Conservation (phyloP, 345 rosid species). For the Turnera subulata region DNA sequence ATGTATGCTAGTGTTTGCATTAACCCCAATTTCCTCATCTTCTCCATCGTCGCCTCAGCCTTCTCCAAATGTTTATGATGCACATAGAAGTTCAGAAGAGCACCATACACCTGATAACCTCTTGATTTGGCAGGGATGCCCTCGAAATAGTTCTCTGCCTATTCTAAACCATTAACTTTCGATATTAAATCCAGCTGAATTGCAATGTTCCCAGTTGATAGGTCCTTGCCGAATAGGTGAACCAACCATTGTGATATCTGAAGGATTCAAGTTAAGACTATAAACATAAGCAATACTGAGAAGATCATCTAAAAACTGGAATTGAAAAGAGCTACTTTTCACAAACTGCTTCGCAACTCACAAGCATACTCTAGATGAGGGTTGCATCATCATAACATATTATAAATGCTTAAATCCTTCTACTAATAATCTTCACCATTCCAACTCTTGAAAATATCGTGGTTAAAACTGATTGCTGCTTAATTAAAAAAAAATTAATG, state of each 20-base stretch:
- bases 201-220: conserved; percentile 40
- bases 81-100: conserved; percentile 51
- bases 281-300: background rate
- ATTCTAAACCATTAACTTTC: conserved; percentile 39
- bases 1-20: conserved; percentile 38
- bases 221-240: background rate
- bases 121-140: conserved; percentile 18
- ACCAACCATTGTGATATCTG: conserved; percentile 6
- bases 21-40: conserved; percentile 35
- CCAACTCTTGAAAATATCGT: too few relatives aligned
- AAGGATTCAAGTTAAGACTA: background rate
- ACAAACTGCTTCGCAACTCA: background rate
- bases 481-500: too few relatives aligned
- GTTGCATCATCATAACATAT: background rate
- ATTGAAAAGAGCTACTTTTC: background rate
- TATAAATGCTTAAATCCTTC: too few relatives aligned
- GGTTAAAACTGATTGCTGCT: too few relatives aligned
- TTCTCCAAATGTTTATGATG: conserved; percentile 29
- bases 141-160: conserved; percentile 44
- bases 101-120: conserved; percentile 37
- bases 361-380: background rate
- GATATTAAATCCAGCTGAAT: conserved; percentile 47
- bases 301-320: background rate
- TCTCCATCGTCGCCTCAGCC: conserved; percentile 39
- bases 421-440: too few relatives aligned